Evolutionary conservation across 2,329 filamentous ascomycete species (phyloP), one percentile per base, ranked within the genome.

Genomic region (Pseudomassariella vexata): DNA sequence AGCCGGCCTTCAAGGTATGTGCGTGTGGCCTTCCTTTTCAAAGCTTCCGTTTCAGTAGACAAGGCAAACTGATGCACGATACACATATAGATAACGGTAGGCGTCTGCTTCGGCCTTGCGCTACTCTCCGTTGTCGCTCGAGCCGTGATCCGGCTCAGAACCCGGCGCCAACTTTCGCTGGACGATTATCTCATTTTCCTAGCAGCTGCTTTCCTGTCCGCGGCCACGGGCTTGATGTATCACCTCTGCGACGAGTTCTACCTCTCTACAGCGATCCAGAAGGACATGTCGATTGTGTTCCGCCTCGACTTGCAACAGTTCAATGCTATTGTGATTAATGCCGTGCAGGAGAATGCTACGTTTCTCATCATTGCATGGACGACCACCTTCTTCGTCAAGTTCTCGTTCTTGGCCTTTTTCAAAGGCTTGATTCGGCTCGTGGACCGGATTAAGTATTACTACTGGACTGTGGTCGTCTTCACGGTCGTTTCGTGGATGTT

Each of bases 341-440:
- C 14, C 1, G 18, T 26, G 24, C 15, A 30, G 19, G 16, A 30
- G 12, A 17, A 27, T 4, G 18, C 21, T 16, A n/a, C 41, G 6
- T 48, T 37, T 20, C 34, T 43, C 10, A 35, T 38, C 24, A 15
- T 48, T 9, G 39, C 37, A 35, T 46, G 43, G 43, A 46, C 45
- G 9, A 40, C 43, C 10, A 45, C 34, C 5, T 46, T 32, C 17
- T 32, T 37, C 18, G 38, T 48, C 24, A 46, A 48, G 37, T 38
- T 30, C 2, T 48, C 36, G 18, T 46, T 48, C 19, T 32, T 48
- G 14, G 43, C 37, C 10, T 48, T 46, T 17, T 38, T 48, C 30
- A 35, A 33, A 11, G 41, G 37, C 10, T 31, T 48, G 3, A 28
- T 45, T 14, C 42, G 40, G 39, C 33, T 43, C 14, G 43, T 42